These are phyloP conservation scores for Grosmannia penicillata DNA, from an alignment of 2,329 filamentous ascomycete genomes.

Conservation along the genomic window DNA sequence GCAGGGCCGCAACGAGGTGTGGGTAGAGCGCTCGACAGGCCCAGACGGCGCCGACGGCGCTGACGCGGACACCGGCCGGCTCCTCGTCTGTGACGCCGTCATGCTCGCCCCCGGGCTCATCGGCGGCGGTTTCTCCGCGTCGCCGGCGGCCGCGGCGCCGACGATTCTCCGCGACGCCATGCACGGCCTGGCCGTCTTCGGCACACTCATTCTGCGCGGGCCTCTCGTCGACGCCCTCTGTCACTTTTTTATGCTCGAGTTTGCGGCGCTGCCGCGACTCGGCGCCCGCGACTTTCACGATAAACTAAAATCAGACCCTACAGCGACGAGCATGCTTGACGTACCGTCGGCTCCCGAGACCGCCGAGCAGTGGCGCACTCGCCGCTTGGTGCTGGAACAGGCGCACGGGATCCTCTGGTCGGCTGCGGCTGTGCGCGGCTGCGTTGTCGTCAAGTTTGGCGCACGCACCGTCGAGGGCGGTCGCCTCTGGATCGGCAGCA, in stretches of 20 bases:
- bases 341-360: not conserved
- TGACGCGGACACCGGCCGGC: conserved; percentile 22
- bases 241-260: conserved; percentile 66
- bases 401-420: conserved; percentile 60
- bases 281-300: conserved; percentile 65
- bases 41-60: conserved; percentile 11
- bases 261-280: conserved; percentile 62
- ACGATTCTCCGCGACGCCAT: conserved; percentile 48
- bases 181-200: conserved; percentile 62
- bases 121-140: not conserved
- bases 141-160: conserved; percentile 12
- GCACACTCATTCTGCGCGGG: conserved; percentile 72
- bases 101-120: conserved; percentile 31
- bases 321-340: too few species aligned
- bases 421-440: conserved; percentile 64
- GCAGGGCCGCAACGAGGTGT: conserved; percentile 81
- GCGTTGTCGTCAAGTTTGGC: conserved; percentile 84
- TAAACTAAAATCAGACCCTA: not conserved
- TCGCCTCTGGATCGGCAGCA: conserved; percentile 61
- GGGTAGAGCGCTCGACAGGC: conserved; percentile 22
- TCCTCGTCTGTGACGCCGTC: conserved; percentile 77
- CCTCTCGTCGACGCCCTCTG: conserved; percentile 50
- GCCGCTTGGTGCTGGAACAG: conserved; percentile 43
- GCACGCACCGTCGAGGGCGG: conserved; percentile 69
- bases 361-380: conserved; percentile 32